A percentile compares a stretch with the other conserved stretches of the same genome.
These are phyloP conservation scores for Annona cherimola DNA, from an alignment of 164 flowering plant species.

Conservation along the genomic window DNA sequence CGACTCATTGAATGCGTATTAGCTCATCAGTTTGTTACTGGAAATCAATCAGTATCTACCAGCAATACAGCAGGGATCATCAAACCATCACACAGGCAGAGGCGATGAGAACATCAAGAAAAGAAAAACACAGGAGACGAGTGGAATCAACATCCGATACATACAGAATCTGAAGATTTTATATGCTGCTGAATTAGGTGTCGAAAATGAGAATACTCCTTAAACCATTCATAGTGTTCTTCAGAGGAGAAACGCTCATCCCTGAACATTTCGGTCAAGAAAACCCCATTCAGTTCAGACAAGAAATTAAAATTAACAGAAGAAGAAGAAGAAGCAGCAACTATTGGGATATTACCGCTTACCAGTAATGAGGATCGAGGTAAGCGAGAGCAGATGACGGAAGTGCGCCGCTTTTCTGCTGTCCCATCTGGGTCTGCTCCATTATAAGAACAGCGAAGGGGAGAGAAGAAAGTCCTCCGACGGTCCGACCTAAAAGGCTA, in stretches of 20 bases:
- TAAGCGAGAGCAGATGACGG: slow-evolving; percentile 51
- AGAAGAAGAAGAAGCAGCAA: background rate
- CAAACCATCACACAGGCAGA: background rate
- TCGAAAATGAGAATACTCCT: slow-evolving; percentile 84
- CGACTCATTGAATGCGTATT: background rate
- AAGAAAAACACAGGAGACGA: too few relatives aligned
- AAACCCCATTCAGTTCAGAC: background rate
- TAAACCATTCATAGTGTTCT: slow-evolving; percentile 93
- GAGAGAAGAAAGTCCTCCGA: background rate
- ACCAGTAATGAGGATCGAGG: slow-evolving; percentile 68
- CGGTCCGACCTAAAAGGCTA: background rate
- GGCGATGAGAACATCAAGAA: too few relatives aligned
- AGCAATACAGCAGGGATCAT: background rate
- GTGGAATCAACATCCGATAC: background rate
- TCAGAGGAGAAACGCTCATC: slow-evolving; percentile 64
- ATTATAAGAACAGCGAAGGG: background rate
- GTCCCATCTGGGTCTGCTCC: slow-evolving; percentile 1
- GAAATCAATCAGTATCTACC: background rate
- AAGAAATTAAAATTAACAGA: background rate
- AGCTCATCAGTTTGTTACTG: too few relatives aligned
- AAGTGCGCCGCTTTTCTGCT: slow-evolving; percentile 16
- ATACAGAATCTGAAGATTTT: slow-evolving; percentile 12
- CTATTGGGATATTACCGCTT: slow-evolving; percentile 29
- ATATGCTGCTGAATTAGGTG: slow-evolving; percentile 52
- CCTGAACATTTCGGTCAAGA: slow-evolving; percentile 33